A percentile compares a stretch with the other conserved stretches of the same genome.
Conservation (phyloP, 23 red algal genomes). For the Gracilaria caudata region DNA sequence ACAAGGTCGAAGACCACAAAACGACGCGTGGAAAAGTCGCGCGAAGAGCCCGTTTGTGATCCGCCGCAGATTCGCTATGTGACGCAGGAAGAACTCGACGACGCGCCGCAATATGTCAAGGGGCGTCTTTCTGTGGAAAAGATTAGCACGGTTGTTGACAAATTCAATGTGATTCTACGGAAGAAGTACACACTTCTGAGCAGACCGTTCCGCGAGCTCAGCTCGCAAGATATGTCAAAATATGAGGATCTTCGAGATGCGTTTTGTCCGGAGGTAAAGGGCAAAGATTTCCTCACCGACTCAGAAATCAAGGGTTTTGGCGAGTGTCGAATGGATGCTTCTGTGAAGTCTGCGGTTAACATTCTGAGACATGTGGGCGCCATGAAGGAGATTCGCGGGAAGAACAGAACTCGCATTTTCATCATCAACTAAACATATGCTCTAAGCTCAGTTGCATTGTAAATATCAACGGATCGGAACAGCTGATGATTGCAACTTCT, state of each 20-base stretch:
- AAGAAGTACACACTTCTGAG: conserved; percentile 45
- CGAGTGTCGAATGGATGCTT: conserved; percentile 41
- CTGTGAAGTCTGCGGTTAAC: conserved; percentile 55
- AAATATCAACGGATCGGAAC: conserved; percentile 65
- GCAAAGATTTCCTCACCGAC: conserved; percentile 44
- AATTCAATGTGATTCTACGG: conserved; percentile 19
- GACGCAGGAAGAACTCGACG: conserved; percentile 40
- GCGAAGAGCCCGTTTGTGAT: neutral
- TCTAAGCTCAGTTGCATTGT: conserved; percentile 29
- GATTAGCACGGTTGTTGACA: conserved; percentile 31
- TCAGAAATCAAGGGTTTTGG: conserved; percentile 70
- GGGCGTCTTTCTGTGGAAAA: conserved; percentile 52
- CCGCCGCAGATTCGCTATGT: conserved; percentile 44
- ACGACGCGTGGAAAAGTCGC: neutral
- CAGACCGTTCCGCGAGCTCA: conserved; percentile 34
- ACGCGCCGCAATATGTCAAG: conserved; percentile 59
- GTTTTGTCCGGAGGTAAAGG: conserved; percentile 30
- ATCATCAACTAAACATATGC: conserved; percentile 22
- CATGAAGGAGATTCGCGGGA: conserved; percentile 54
- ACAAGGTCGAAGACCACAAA: neutral
- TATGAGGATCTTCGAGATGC: conserved; percentile 48
- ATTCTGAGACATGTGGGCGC: conserved; percentile 52
- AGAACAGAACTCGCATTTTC: conserved; percentile 53
- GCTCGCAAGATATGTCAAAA: conserved; percentile 15
- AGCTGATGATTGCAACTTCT: conserved; percentile 48